Evolutionary conservation across 2,329 filamentous ascomycete genomes (phyloP).

Genomic region (Atkinsonella hypoxylon): DNA sequence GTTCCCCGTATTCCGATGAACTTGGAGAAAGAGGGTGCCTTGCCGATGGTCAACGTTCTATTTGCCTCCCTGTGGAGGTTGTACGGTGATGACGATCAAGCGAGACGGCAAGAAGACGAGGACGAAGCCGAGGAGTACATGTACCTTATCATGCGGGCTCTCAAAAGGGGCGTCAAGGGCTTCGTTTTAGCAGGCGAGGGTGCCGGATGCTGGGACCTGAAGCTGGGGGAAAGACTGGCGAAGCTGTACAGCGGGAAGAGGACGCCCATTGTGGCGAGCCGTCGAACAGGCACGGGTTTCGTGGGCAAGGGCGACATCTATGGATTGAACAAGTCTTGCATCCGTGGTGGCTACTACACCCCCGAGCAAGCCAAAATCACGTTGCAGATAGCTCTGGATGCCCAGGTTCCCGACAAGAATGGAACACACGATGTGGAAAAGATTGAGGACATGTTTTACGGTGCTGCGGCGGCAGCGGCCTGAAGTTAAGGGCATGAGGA

Average conservation of each 20-base stretch:
- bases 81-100: neutral
- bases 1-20: neutral
- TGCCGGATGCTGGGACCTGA: constrained; percentile 34
- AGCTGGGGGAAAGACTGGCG: constrained; percentile 28
- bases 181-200: constrained; percentile 45
- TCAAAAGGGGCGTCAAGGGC: constrained; percentile 17
- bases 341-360: constrained; percentile 39
- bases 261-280: constrained; percentile 36
- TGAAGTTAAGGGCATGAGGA: too few species aligned
- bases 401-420: constrained; percentile 7
- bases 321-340: constrained; percentile 9
- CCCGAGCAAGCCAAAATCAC: constrained; percentile 43
- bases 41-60: neutral
- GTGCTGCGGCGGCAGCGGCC: too few species aligned
- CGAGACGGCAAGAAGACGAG: neutral
- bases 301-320: constrained; percentile 29
- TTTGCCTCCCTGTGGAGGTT: neutral
- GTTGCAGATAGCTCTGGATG: constrained; percentile 29
- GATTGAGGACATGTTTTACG: constrained; percentile 1
- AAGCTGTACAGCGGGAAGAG: constrained; percentile 27
- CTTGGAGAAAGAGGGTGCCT: too few species aligned
- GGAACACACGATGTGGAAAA: constrained; percentile 15
- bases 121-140: neutral
- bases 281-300: constrained; percentile 38
- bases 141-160: neutral